phyloP scores from a whole-genome alignment of 83 land plant genomes.

The Thuja plicata region DNA sequence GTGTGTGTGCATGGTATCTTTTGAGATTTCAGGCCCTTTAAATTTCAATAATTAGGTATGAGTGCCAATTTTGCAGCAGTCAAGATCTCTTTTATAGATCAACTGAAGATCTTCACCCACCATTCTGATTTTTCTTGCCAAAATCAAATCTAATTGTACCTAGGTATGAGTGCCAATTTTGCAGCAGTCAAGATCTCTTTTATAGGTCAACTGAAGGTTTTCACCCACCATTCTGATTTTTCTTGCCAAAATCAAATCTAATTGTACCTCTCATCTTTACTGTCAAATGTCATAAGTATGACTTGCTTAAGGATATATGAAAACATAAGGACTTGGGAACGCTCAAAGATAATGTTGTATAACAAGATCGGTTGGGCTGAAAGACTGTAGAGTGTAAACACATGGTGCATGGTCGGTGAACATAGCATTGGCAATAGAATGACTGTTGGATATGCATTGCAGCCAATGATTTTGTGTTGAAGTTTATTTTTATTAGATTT shows the following conservation, averaged over 20 bases:
- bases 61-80: neutral
- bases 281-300: neutral
- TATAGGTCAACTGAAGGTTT: neutral
- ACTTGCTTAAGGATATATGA: neutral
- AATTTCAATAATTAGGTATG: neutral
- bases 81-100: neutral
- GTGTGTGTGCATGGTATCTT: neutral
- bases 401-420: neutral
- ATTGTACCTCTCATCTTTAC: neutral
- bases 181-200: neutral
- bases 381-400: neutral
- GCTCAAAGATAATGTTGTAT: neutral
- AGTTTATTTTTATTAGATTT: neutral
- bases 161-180: neutral
- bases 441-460: neutral
- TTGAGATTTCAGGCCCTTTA: neutral
- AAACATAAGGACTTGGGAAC: neutral
- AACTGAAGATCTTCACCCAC: neutral
- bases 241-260: neutral
- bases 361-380: neutral
- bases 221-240: neutral
- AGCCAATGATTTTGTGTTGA: neutral
- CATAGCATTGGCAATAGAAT: neutral
- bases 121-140: neutral
- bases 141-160: neutral